Evolutionary conservation across 2,329 filamentous ascomycete species (phyloP), one percentile per base, ranked within the genome.

Genomic region (Apiospora pterosperma): DNA sequence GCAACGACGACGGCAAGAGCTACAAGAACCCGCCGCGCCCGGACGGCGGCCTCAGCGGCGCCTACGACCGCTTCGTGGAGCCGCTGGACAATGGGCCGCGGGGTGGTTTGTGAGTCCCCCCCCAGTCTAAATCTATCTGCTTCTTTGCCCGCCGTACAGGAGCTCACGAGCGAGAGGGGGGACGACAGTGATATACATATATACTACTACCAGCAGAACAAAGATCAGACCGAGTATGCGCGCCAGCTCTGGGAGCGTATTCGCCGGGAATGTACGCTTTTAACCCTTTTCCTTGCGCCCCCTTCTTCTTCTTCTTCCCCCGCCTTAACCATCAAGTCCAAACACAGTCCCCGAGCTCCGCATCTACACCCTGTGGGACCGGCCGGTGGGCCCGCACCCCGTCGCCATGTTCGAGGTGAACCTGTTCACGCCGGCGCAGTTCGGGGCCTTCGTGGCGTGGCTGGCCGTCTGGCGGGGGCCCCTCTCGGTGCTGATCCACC

Each of bases 361-460:
- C 63, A 90, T 96, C 70, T 97, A 97, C 75, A 82, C 77, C 16
- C 81, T 97, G 69, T 96, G 88, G 85, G 90, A 96, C 69, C 78
- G 80, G 16, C 92, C 93, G 0, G 77, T 97, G 34, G 94, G 93
- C 0, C 93, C 93, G 0, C 93, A 97, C 75, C 89, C 91, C 0
- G 77, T 93, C 0, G 91, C 89, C 62, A 97, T 97, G 93, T 97
- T 97, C 72, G 94, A 97, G 78, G 92, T 97, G 58, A 96, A 96
- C 70, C 58, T 97, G 23, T 92, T 95, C 76, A 93, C 90, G 0
- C 94, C 93, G 0, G 89, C 88, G 3, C 92, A 97, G 76, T 97
- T 97, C 73, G 93, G 93, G 0, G 93, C 94, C 0, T 96, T 97
- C 72, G 80, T 97, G 42, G 85, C 92, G 0, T 97, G 93, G 93